Evolutionary conservation across 2,329 filamentous ascomycete genomes (phyloP), one percentile per base, ranked within the genome.

Genomic region (Rhynchosporium agropyri): DNA sequence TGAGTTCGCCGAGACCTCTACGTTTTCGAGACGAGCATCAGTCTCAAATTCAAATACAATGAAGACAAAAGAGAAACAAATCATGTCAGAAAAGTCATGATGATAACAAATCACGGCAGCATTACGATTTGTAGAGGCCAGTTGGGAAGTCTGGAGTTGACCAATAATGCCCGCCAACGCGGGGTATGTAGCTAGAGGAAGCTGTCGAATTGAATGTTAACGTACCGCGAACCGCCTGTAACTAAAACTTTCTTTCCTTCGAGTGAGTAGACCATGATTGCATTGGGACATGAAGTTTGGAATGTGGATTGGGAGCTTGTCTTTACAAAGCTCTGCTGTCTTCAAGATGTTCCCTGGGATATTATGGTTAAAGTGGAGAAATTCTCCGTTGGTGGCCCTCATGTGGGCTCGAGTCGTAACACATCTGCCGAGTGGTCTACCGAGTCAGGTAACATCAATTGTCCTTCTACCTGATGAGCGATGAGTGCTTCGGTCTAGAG

Each of bases 201-300:
- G 20, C 20, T 20, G 20, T 20, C 20, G 20, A 20, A 20, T 20
- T 20, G 20, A 20, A 20, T n/a, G 4, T 26, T 42, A 46, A 71
- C 78, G 67, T 77, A 88, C 86, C 85, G 79, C 51, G 84, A 87
- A 53, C 84, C 85, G 50, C 84, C 87, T 0, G 85, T 89, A 28
- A 90, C 79, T 15, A 89, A 80, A 33, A 89, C 83, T 69, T 87
- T 89, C 40, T 84, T 79, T 60, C 79, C 81, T 67, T 82, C 81
- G 50, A 89, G 78, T n/a, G 79, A 76, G 76, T 89, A 89, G 1
- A 84, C 83, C 86, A 89, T 89, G 15, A 10, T 56, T 59, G 40
- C 29, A n/a, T 48, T 15, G 28, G 29, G 9, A 31, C 12, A 56
- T 36, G 43, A 33, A 33, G 29, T n/a, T 28, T 36, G 31, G 15